Conservation (phyloP, 352 stramenopile genomes). For the Globisporangium nunn region DNA sequence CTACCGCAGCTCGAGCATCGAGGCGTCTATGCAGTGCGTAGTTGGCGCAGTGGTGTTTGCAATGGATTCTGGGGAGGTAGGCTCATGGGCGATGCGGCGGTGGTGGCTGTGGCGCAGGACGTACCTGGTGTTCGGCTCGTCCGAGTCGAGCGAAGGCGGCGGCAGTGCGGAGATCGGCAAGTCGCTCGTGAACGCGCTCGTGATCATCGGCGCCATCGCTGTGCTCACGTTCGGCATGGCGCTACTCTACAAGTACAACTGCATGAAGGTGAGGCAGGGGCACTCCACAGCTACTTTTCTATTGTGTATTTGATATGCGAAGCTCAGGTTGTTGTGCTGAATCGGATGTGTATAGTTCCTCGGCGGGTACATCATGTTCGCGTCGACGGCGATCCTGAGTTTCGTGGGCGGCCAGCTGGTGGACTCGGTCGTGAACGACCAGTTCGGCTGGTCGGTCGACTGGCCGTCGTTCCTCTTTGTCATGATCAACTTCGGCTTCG, state of each 20-base stretch:
- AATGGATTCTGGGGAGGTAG: too few species aligned
- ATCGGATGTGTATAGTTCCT: constrained; percentile 34
- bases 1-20: constrained; percentile 68
- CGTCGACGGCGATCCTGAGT: constrained; percentile 77
- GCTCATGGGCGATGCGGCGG: too few species aligned
- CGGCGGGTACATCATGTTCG: constrained; percentile 86
- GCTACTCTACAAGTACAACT: constrained; percentile 88
- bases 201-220: constrained; percentile 85
- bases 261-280: constrained; percentile 39
- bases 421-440: constrained; percentile 67
- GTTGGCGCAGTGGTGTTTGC: not conserved
- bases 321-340: not conserved
- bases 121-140: constrained; percentile 77
- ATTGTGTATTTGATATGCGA: not conserved
- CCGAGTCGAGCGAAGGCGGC: constrained; percentile 23
- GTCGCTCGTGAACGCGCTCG: constrained; percentile 82
- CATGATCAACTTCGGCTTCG: constrained; percentile 89
- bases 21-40: constrained; percentile 72
- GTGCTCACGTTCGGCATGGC: constrained; percentile 86
- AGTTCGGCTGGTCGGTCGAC: constrained; percentile 69
- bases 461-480: constrained; percentile 80
- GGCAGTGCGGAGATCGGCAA: constrained; percentile 38
- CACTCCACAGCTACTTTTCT: too few species aligned
- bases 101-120: constrained; percentile 18
- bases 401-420: constrained; percentile 85